Base-by-base conservation (phyloP, 2,329 filamentous ascomycete species). In the Xylaria sp. region DNA sequence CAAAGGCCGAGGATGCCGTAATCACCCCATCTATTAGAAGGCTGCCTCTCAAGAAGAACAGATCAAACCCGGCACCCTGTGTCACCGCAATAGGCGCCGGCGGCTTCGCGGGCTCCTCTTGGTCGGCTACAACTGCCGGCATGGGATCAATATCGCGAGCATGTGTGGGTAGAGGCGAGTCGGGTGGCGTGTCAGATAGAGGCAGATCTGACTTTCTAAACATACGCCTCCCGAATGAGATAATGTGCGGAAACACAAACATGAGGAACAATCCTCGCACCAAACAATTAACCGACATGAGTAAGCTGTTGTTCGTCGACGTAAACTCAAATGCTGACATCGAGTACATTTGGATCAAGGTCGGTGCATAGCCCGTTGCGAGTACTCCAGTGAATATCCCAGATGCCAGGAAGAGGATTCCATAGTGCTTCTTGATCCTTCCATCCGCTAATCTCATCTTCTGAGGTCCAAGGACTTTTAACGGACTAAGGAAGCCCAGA, bases 241-340 rank as follows among this genome's bases (percentile, higher is more conserved):
- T 76, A 20, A 76, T 75, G n/a, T 63, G 64, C 20, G 74, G 75
- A n/a, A 76, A 76, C 25, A 74, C 65, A 50, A 76, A 74, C 72
- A 76, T 76, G 39, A 76, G 70, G 50, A 75, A 76, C 28, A 75
- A 13, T 1, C 75, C 74, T 25, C 74, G 69, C 34, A 75, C 68
- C 32, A 73, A 28, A 25, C 54, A 69, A 44, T 66, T 69, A 32
- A 74, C 56, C 5, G 73, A 70, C 65, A 76, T 74, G 28, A 75
- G 70, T 10, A 72, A 41, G 48, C 74, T 74, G 68, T 74, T 75
- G 51, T 70, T 66, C 3, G 70, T 74, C 34, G 74, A 71, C 5
- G 63, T 65, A 65, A 76, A 76, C 8, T 50, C 20, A 34, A 76
- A 73, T 9, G 51, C 68, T 3, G 70, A 66, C 70, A 76, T 74